Evolutionary conservation across 129 eudicot genomes (phyloP).

Genomic region (Flaveria bidentis): DNA sequence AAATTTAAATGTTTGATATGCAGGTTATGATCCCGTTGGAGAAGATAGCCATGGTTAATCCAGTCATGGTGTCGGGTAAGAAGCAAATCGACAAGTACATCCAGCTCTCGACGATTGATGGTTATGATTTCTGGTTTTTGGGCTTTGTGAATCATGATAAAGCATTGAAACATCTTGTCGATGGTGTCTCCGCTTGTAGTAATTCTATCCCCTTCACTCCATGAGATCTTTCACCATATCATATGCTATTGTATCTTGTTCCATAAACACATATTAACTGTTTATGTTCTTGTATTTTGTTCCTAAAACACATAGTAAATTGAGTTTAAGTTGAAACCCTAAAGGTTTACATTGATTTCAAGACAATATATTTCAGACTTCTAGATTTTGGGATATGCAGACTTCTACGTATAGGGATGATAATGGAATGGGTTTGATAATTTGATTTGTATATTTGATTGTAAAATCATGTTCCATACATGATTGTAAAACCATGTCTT

Average conservation of each 20-base stretch:
- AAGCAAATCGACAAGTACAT: constrained; percentile 60
- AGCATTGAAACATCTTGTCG: constrained; percentile 66
- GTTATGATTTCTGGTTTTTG: constrained; percentile 94
- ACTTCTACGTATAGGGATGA: too few species aligned
- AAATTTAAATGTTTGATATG: neutral
- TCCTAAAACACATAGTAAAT: too few species aligned
- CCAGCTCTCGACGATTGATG: constrained; percentile 60
- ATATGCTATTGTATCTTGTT: neutral
- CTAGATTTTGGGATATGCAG: too few species aligned
- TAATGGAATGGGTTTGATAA: too few species aligned
- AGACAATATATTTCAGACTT: too few species aligned
- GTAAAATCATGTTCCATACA: too few species aligned
- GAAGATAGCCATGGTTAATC: constrained; percentile 49
- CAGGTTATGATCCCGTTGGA: constrained; percentile 67
- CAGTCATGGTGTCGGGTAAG: constrained; percentile 46
- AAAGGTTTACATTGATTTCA: too few species aligned
- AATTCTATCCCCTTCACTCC: neutral
- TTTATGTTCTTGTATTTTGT: neutral
- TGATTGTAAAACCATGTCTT: too few species aligned
- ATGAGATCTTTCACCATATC: neutral
- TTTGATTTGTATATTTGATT: too few species aligned
- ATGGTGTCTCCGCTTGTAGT: constrained; percentile 43
- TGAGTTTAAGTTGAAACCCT: too few species aligned
- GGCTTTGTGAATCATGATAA: constrained; percentile 88
- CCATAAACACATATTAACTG: neutral